Conservation (phyloP, 306 rosid species). For the Fragaria iinumae region DNA sequence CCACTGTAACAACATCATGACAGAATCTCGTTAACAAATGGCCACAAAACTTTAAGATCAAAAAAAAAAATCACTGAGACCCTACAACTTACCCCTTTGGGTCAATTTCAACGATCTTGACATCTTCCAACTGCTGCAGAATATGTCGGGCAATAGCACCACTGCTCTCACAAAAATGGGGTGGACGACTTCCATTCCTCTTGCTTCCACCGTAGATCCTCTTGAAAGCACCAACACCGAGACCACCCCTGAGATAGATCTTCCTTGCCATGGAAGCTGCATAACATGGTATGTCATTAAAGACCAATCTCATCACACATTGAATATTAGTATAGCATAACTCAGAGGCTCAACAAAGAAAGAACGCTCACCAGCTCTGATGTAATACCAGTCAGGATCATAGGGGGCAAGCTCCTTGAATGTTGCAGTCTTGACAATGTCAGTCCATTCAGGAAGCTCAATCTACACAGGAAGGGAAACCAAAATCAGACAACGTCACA, state of each 20-base stretch:
- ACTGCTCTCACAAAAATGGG: constrained; percentile 59
- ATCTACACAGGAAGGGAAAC: constrained; percentile 25
- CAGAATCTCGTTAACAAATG: background rate
- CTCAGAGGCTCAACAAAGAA: background rate
- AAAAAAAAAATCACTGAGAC: background rate
- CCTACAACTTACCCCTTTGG: constrained; percentile 42
- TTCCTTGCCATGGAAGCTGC: constrained; percentile 66
- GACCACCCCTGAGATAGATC: constrained; percentile 62
- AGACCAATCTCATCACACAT: background rate
- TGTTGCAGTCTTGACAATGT: constrained; percentile 64
- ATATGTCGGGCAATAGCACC: constrained; percentile 57
- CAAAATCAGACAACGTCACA: background rate
- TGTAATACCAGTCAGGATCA: constrained; percentile 75
- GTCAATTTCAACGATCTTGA: constrained; percentile 41
- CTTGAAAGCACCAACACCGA: constrained; percentile 57
- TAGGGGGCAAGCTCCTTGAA: constrained; percentile 74
- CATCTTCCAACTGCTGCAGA: constrained; percentile 40
- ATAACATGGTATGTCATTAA: background rate
- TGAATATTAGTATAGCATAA: background rate
- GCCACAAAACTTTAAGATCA: background rate
- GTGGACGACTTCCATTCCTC: constrained; percentile 68
- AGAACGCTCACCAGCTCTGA: constrained; percentile 50
- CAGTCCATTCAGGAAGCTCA: constrained; percentile 81
- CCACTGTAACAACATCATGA: constrained; percentile 35
- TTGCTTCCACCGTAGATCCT: constrained; percentile 60